Base-by-base conservation (phyloP, 2,329 filamentous ascomycete species). In the Samsoniella hepiali region DNA sequence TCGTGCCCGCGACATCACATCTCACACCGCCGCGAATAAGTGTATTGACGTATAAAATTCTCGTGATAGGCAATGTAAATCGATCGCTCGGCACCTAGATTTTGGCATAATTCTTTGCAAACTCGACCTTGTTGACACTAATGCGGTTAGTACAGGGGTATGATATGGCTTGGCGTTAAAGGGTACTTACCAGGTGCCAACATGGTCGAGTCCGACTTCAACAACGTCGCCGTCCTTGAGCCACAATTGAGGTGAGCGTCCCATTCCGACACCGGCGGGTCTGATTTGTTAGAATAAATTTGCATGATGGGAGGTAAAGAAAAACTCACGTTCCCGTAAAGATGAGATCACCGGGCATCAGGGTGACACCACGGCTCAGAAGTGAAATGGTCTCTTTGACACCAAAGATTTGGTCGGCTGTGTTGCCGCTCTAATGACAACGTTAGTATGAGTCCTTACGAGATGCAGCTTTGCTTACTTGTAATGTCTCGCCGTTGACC, bases 221-320 rank as follows among this genome's bases (percentile, higher is more conserved):
- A 91, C 87, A 29, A 86, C 75, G 72, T 91, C 89, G 5, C 88
- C 87, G 72, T 91, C 82, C 73, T 88, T 86, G 63, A 91, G 76
- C 87, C 88, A 91, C 10, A 89, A 68, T 63, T 82, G 84, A 3
- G 88, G 88, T 63, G 82, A 87, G 57, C 84, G 81, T 15, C 88
- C 89, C 84, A 89, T 88, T 1, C 87, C 89, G 27, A 92, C 89
- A 38, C 89, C 89, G 65, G 86, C 82, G 0, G 88, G 89, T 10
- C 84, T 87, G 49, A 27, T 3, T 29, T 27, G 5, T 40, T 13
- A 47, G 66, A 58, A 66, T 54, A 9, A 34, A 1, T 34, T 27
- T 61, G 13, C 56, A n/a, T 53, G 7, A 8, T 15, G 1, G 29
- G 7, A 38, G 36, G 7, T 11, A 11, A 27, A 38, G 3, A 53